Conservation (phyloP, 164 flowering plant species). For the Hamamelis virginiana region DNA sequence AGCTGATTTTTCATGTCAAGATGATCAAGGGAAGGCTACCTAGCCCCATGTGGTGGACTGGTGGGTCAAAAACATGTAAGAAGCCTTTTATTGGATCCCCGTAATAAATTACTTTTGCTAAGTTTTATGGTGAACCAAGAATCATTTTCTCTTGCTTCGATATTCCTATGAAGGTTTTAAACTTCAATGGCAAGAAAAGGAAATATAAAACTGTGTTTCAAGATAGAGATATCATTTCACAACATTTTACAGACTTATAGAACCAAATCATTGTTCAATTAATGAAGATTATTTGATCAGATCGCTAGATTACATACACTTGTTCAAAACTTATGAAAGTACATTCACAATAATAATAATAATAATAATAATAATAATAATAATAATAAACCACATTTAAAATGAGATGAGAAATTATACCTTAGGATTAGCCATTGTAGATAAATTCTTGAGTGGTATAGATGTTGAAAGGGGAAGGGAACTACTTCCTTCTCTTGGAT, state of each 20-base stretch:
- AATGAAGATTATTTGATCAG: too few species aligned
- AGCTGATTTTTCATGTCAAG: too few species aligned
- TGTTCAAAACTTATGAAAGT: background rate
- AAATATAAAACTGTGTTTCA: background rate
- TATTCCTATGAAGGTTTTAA: background rate
- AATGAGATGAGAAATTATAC: constrained; percentile 15
- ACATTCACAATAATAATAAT: background rate
- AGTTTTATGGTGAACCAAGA: too few species aligned
- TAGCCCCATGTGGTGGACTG: too few species aligned
- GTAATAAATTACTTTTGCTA: too few species aligned
- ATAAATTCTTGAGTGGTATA: constrained; percentile 21
- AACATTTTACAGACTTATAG: background rate
- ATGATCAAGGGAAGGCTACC: too few species aligned
- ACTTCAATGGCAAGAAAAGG: background rate
- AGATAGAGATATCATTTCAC: background rate
- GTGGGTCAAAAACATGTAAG: too few species aligned
- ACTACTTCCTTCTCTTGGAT: constrained; percentile 22
- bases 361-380: too few species aligned
- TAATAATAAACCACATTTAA: too few species aligned
- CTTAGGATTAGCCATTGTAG: constrained; percentile 21
- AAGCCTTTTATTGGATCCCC: too few species aligned
- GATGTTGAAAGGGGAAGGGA: constrained; percentile 18
- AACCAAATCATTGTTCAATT: background rate
- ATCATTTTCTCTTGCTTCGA: background rate
- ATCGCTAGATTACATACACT: background rate